Conservation (phyloP, 345 rosid genomes). For the Geranium rotundifolium region DNA sequence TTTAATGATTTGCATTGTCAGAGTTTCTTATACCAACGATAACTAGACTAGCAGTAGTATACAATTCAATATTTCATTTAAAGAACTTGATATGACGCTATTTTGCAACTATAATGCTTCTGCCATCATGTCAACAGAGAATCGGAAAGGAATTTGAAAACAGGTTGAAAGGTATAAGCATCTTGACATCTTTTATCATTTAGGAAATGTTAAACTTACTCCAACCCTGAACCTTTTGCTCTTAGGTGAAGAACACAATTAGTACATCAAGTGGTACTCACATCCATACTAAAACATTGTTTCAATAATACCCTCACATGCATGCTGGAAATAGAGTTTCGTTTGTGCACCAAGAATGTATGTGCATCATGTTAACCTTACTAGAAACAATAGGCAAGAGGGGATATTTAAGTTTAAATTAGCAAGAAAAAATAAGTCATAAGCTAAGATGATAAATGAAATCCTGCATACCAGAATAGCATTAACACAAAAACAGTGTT, state of each 20-base stretch:
- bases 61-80: not conserved
- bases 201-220: too few relatives aligned
- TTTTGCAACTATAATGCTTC: not conserved
- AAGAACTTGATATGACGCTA: not conserved
- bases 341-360: too few relatives aligned
- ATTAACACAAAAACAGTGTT: conserved; percentile 73
- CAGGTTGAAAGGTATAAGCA: not conserved
- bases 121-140: not conserved
- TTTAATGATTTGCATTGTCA: not conserved
- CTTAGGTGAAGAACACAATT: too few relatives aligned
- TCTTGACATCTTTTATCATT: too few relatives aligned
- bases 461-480: conserved; percentile 46
- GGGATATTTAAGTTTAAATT: not conserved
- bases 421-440: not conserved
- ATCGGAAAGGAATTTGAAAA: not conserved
- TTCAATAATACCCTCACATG: too few relatives aligned
- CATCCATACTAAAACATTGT: too few relatives aligned
- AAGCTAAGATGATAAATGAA: not conserved
- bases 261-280: too few relatives aligned
- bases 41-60: too few relatives aligned
- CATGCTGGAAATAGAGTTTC: too few relatives aligned
- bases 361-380: too few relatives aligned
- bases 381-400: not conserved
- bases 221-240: too few relatives aligned
- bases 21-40: not conserved